Conservation (phyloP, 768 basidiomycete genomes). For the Scleroderma citrinum region DNA sequence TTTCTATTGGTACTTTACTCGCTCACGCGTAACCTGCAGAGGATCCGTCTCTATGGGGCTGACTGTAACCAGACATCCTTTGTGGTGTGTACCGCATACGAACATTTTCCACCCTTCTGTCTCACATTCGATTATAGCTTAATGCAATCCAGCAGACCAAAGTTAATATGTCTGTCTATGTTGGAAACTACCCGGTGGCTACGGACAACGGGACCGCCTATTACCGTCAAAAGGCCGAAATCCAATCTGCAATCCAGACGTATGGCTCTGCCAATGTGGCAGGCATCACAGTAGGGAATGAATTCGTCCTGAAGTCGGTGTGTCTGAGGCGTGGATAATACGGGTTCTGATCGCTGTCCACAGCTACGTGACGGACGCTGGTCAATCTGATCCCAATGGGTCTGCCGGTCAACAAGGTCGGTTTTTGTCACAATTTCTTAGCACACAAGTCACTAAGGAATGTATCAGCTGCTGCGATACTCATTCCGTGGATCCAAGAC, state of each 20-base stretch:
- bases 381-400: constrained; percentile 49
- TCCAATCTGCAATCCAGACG: constrained; percentile 62
- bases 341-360: constrained; percentile 2
- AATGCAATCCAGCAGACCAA: constrained; percentile 90
- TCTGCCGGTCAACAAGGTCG: constrained; percentile 43
- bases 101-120: background rate
- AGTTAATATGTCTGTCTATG: constrained; percentile 75
- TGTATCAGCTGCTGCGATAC: constrained; percentile 47
- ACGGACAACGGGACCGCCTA: constrained; percentile 69
- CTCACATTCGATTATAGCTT: constrained; percentile 35
- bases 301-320: constrained; percentile 74
- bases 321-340: background rate
- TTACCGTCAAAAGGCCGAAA: constrained; percentile 59
- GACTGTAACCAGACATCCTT: constrained; percentile 81
- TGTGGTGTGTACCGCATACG: constrained; percentile 45
- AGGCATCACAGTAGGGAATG: constrained; percentile 90
- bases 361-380: constrained; percentile 55
- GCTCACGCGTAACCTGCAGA: constrained; percentile 3
- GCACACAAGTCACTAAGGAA: background rate
- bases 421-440: background rate
- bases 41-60: constrained; percentile 76
- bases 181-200: constrained; percentile 62
- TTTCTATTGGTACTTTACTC: background rate
- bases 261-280: constrained; percentile 72
- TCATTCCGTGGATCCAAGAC: constrained; percentile 63